These are phyloP conservation scores for Trichosporon sp. DNA, from an alignment of 1,284 basidiomycete species.

Conservation along the genomic window DNA sequence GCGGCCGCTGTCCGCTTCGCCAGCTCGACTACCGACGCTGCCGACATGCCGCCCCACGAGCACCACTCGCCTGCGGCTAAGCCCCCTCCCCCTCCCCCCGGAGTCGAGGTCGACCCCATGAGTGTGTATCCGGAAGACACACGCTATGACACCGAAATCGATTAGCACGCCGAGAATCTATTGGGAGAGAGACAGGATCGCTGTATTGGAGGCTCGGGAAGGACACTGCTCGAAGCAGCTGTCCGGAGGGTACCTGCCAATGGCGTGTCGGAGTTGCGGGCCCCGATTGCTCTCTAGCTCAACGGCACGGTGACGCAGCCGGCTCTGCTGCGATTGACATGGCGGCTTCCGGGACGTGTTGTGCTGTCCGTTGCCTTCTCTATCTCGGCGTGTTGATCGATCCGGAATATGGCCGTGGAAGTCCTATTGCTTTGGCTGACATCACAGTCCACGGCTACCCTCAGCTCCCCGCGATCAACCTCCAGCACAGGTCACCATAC, in stretches of 20 bases:
- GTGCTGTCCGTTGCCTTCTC: neutral
- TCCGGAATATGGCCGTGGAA: neutral
- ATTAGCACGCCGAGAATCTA: neutral
- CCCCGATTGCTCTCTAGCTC: neutral
- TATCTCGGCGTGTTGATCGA: neutral
- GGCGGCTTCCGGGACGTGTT: too few species aligned
- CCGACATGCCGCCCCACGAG: conserved; percentile 3
- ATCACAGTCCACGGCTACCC: conserved; percentile 62
- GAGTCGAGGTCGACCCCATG: conserved; percentile 45
- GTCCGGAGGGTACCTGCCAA: neutral
- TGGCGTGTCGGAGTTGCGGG: neutral
- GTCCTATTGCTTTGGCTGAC: conserved; percentile 2
- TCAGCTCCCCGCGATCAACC: conserved; percentile 65
- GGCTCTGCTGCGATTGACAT: too few species aligned
- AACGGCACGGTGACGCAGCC: neutral
- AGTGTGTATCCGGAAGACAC: conserved; percentile 27
- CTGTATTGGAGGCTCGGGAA: too few species aligned
- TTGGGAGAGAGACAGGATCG: too few species aligned
- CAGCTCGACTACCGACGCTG: neutral
- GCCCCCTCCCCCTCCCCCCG: conserved; percentile 27
- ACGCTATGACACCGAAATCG: neutral
- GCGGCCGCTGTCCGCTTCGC: conserved; percentile 9
- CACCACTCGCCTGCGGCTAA: conserved; percentile 22
- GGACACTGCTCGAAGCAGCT: too few species aligned
- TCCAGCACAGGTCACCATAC: conserved; percentile 62